A percentile compares a stretch with the other conserved stretches of the same genome.
phyloP scores from a whole-genome alignment of 495 filamentous ascomycete species.

The Aeminium ludgeri region DNA sequence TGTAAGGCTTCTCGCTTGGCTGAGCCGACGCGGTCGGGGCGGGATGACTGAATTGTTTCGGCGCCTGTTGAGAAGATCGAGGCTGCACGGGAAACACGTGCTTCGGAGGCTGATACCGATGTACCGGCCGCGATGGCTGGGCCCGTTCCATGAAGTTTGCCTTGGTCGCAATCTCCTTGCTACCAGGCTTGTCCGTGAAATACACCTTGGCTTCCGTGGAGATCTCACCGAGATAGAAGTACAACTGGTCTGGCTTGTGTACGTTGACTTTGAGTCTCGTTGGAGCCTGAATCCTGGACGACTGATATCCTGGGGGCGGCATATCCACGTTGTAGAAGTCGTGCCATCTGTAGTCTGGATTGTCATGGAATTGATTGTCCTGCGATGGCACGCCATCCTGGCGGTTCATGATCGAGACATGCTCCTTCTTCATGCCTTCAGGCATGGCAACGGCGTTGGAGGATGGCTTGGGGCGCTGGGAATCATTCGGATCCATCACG shows the following conservation, averaged over 20 bases:
- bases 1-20: conserved; percentile 18
- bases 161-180: conserved; percentile 36
- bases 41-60: conserved; percentile 2
- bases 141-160: conserved; percentile 48
- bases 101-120: conserved; percentile 14
- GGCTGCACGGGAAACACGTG: neutral
- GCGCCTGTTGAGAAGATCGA: neutral
- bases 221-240: conserved; percentile 72
- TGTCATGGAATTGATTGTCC: conserved; percentile 42
- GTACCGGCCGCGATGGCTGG: conserved; percentile 28
- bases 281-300: conserved; percentile 33
- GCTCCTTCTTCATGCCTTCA: conserved; percentile 32
- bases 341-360: conserved; percentile 51
- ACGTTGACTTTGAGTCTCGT: conserved; percentile 40
- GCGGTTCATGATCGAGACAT: conserved; percentile 22
- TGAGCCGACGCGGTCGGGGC: neutral
- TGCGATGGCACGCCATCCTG: conserved; percentile 37
- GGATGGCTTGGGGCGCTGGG: conserved; percentile 45
- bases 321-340: conserved; percentile 46
- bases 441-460: conserved; percentile 43
- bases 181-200: conserved; percentile 67
- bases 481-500: conserved; percentile 46
- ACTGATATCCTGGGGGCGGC: conserved; percentile 19
- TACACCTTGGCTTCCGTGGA: conserved; percentile 88
- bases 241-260: conserved; percentile 52